Evolutionary conservation across 139 green algal genomes (phyloP).

Genomic region (Chlamydomonas schloesseri): DNA sequence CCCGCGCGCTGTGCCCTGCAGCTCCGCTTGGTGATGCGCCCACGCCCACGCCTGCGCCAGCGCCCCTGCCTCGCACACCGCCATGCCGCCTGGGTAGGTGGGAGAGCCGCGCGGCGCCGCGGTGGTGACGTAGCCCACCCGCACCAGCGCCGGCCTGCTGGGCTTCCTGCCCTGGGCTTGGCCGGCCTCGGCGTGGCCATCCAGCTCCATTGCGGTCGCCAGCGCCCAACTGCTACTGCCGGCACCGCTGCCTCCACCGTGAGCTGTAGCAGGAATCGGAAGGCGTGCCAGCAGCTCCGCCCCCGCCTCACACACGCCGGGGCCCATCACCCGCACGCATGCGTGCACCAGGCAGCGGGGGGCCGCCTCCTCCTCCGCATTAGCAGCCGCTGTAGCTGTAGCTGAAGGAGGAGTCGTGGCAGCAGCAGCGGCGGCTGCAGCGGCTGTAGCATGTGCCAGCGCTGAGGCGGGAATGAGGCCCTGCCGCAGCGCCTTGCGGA

Average conservation of each 20-base stretch:
- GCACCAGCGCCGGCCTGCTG: background rate
- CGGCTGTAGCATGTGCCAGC: background rate
- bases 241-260: background rate
- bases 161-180: no score
- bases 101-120: background rate
- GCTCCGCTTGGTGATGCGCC: background rate
- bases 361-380: background rate
- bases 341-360: slow-evolving; percentile 30
- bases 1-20: no score
- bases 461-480: background rate
- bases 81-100: slow-evolving; percentile 11
- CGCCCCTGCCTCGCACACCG: background rate
- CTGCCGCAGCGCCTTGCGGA: slow-evolving; percentile 25
- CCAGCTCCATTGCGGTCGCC: no score
- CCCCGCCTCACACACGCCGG: slow-evolving; percentile 42
- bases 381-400: background rate
- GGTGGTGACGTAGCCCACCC: slow-evolving; percentile 31
- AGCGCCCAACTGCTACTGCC: no score
- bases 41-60: background rate
- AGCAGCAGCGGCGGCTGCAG: background rate
- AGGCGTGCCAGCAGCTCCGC: slow-evolving; percentile 31
- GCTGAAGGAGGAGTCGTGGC: background rate
- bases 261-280: no score
- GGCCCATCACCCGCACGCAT: slow-evolving; percentile 31
- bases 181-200: no score